Base-by-base conservation (phyloP, 805 yeast species). In the Saccharomycopsis sp. region DNA sequence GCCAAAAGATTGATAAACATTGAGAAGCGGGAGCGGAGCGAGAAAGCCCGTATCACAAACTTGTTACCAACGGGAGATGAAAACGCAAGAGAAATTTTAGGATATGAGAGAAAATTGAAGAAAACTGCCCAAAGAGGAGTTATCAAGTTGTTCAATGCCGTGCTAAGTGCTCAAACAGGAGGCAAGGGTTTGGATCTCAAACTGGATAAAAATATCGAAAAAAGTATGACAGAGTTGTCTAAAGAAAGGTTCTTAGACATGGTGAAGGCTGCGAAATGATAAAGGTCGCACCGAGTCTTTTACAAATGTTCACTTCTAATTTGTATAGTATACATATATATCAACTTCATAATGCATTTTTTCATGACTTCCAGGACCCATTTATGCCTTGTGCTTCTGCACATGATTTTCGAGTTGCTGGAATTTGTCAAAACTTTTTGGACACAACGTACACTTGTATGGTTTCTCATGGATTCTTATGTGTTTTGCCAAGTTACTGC, bases 111-210 rank as follows among this genome's bases (percentile, higher is more conserved):
- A 49, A 67, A 63, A 46, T 63, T 84, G 52, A 79, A 81, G 56
- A 86, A 86, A 55, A 69, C 77, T 18, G 97, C 95, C 0, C 94
- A 85, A 61, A 68, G 79, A 50, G 96, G 96, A 63, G 95, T 84
- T 10, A 85, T 86, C 6, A 73, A 77, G 56, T 69, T 84, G 50
- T 86, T 80, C 64, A 89, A 83, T 55, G 95, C 94, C 2, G 77
- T 86, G 19, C 68, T 83, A 55, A 69, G 82, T 22, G 80, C 94
- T 1, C 96, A 86, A 59, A 71, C 73, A 9, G 68, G 65, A 44
- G 73, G 86, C 2, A 64, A 60, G 20, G 50, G 29, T 41, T 31
- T 63, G 59, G 38, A 57, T 61, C 64, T 61, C 12, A 52, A 61
- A 33, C 56, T 52, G 45, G 53, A 63, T 18, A 58, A 54, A 42